phyloP scores from a whole-genome alignment of 139 green algal genomes.

The Eudorina sp. region DNA sequence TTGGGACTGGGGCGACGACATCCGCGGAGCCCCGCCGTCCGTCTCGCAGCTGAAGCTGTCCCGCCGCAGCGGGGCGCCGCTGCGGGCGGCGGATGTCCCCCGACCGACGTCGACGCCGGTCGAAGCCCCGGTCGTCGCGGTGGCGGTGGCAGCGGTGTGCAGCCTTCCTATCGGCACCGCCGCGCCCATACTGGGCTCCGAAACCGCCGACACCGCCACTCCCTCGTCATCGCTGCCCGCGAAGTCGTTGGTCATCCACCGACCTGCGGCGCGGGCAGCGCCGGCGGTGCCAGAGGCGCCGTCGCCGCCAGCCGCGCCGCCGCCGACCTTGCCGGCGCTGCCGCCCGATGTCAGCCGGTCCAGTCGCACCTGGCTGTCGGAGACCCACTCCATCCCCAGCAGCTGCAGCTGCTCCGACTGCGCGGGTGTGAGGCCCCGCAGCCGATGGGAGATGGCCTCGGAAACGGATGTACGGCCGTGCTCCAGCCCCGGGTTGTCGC shows the following conservation, averaged over 20 bases:
- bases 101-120: background rate
- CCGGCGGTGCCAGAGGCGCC: too few relatives aligned
- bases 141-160: background rate
- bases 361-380: background rate
- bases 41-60: too few relatives aligned
- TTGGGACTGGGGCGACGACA: background rate
- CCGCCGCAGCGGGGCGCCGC: background rate
- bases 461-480: background rate
- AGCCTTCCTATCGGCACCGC: background rate
- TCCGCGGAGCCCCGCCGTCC: background rate
- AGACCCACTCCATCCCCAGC: slow-evolving; percentile 1
- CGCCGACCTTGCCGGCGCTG: background rate
- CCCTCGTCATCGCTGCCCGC: background rate
- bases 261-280: too few relatives aligned
- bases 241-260: too few relatives aligned
- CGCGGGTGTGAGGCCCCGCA: slow-evolving; percentile 13
- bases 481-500: background rate
- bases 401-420: slow-evolving; percentile 39
- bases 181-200: background rate
- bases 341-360: background rate
- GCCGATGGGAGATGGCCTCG: background rate
- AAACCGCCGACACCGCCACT: background rate
- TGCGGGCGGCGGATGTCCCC: too few relatives aligned
- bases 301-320: background rate
- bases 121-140: background rate